Conservation (phyloP, 78 protist genomes). For the Tieghemostelium lacteum region DNA sequence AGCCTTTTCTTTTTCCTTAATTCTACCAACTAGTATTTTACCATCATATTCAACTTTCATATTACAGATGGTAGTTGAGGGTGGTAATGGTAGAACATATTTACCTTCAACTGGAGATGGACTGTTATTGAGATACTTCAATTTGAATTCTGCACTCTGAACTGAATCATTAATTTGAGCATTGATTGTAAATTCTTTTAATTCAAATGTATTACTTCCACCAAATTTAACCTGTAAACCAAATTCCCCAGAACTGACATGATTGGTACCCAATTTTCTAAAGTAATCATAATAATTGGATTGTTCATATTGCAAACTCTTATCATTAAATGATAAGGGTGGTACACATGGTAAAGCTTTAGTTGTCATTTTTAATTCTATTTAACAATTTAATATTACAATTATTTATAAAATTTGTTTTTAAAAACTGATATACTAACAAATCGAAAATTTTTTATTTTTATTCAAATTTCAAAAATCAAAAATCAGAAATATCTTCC, state of each 20-base stretch:
- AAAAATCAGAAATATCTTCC: too few relatives aligned
- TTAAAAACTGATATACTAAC: too few relatives aligned
- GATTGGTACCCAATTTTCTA: neutral
- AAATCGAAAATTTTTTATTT: too few relatives aligned
- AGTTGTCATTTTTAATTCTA: too few relatives aligned
- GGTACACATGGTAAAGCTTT: neutral
- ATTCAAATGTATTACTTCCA: neutral
- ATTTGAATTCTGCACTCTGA: slow-evolving; percentile 14
- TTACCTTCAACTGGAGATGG: slow-evolving; percentile 43
- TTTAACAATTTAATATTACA: too few relatives aligned
- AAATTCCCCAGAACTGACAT: neutral
- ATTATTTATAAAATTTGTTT: too few relatives aligned
- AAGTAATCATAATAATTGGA: slow-evolving; percentile 12
- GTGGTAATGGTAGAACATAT: slow-evolving; percentile 43
- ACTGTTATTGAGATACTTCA: neutral
- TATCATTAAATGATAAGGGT: neutral
- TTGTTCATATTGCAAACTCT: neutral
- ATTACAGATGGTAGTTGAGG: slow-evolving; percentile 3
- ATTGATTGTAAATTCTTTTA: slow-evolving; percentile 19
- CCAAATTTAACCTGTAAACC: neutral
- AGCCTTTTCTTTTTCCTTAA: slow-evolving; percentile 51
- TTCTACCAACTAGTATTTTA: slow-evolving; percentile 37
- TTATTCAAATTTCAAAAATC: too few relatives aligned
- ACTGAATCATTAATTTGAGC: slow-evolving; percentile 28
- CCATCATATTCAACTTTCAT: slow-evolving; percentile 32